Evolutionary conservation across 345 rosid species (phyloP).

Genomic region (Balakata baccata): DNA sequence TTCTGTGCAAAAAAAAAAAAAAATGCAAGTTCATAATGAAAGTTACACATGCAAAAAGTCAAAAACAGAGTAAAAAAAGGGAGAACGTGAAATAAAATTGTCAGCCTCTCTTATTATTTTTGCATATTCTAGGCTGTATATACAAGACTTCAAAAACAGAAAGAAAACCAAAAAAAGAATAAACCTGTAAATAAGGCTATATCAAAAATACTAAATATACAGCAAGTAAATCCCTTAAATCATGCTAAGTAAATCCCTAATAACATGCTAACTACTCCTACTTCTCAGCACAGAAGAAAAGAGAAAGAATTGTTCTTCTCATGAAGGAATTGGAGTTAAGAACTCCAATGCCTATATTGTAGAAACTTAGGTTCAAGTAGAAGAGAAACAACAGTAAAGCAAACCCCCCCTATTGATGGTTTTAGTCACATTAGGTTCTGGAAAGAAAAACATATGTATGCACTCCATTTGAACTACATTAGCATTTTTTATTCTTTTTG

Average conservation of each 20-base stretch:
- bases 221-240: too few species aligned
- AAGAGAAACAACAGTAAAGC: not conserved
- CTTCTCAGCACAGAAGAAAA: not conserved
- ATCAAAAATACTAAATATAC: too few species aligned
- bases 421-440: not conserved
- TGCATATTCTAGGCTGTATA: too few species aligned
- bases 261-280: too few species aligned
- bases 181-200: too few species aligned
- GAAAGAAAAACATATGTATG: too few species aligned
- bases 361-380: not conserved
- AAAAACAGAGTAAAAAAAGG: too few species aligned
- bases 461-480: not conserved
- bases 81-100: too few species aligned
- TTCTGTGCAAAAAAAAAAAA: conserved; percentile 57
- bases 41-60: not conserved
- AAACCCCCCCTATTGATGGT: not conserved
- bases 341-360: not conserved
- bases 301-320: not conserved
- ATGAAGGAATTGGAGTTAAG: not conserved
- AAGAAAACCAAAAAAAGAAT: too few species aligned
- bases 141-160: too few species aligned
- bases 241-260: too few species aligned
- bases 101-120: too few species aligned
- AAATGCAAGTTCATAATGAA: conserved; percentile 9
- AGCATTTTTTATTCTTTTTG: not conserved